Percentiles rank a stretch among this genome's conserved stretches.
Evolutionary conservation across 2,329 filamentous ascomycete species (phyloP).

Genomic region (Fusarium pseudocircinatum): DNA sequence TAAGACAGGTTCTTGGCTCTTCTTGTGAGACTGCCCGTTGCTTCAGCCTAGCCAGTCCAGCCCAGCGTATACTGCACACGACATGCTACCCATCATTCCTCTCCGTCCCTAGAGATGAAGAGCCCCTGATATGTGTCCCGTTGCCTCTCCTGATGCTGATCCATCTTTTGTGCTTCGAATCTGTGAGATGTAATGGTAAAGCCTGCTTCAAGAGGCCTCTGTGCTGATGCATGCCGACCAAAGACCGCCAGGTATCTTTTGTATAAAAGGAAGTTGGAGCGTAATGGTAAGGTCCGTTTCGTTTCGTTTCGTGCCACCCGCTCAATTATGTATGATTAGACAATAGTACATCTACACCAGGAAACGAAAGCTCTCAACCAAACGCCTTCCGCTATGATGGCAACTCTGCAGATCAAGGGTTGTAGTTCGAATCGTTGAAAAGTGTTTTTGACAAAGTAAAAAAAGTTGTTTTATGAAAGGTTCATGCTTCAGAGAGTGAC

Average conservation of each 20-base stretch:
- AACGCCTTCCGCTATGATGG: slow-evolving; percentile 67
- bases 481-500: slow-evolving; percentile 73
- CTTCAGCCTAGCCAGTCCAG: slow-evolving; percentile 23
- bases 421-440: slow-evolving; percentile 46
- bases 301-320: slow-evolving; percentile 36
- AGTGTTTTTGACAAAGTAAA: slow-evolving; percentile 45
- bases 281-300: slow-evolving; percentile 35
- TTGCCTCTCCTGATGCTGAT: slow-evolving; percentile 40
- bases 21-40: slow-evolving; percentile 5
- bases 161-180: slow-evolving; percentile 47
- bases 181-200: slow-evolving; percentile 46
- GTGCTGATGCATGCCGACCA: slow-evolving; percentile 24
- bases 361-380: slow-evolving; percentile 59
- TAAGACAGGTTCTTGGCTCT: slow-evolving; percentile 7
- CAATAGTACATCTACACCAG: slow-evolving; percentile 61
- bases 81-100: slow-evolving; percentile 24
- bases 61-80: slow-evolving; percentile 23
- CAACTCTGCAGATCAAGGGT: slow-evolving; percentile 50
- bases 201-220: slow-evolving; percentile 41
- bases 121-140: slow-evolving; percentile 29
- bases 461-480: slow-evolving; percentile 40
- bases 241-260: slow-evolving; percentile 36
- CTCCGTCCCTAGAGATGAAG: slow-evolving; percentile 34
- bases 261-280: slow-evolving; percentile 36
- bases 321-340: slow-evolving; percentile 62